phyloP scores from a whole-genome alignment of 208 protist species.

The Acanthamoeba rhysodes region DNA sequence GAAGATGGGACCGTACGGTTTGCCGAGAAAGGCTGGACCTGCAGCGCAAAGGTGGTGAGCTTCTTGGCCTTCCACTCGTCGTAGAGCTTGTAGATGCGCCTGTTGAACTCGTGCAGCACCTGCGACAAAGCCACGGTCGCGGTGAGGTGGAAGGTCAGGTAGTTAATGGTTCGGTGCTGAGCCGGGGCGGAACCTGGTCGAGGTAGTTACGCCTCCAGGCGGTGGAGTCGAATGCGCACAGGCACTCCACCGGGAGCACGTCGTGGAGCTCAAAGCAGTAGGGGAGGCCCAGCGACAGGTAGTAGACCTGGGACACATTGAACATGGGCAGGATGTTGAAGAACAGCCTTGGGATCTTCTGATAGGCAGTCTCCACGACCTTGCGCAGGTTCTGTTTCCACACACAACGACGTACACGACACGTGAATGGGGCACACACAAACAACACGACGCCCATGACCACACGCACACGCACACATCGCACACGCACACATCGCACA shows the following conservation, averaged over 20 bases:
- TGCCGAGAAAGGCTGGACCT: slow-evolving; percentile 19
- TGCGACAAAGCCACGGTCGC: background rate
- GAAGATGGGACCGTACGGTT: background rate
- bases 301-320: slow-evolving; percentile 46
- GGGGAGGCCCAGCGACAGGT: background rate
- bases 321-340: slow-evolving; percentile 63
- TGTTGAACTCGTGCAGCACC: slow-evolving; percentile 25
- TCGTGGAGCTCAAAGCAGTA: background rate
- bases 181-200: no score
- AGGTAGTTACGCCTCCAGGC: slow-evolving; percentile 3
- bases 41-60: background rate
- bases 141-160: no score
- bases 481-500: background rate
- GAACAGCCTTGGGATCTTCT: slow-evolving; percentile 34
- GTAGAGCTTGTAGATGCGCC: slow-evolving; percentile 54
- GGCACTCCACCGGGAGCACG: slow-evolving; percentile 9
- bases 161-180: no score
- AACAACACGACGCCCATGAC: no score
- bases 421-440: background rate
- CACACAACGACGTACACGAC: background rate
- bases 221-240: slow-evolving; percentile 35
- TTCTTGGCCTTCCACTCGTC: slow-evolving; percentile 57
- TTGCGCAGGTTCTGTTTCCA: background rate
- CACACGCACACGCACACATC: no score
- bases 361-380: background rate